Conservation (phyloP, 805 yeast species). For the Torulaspora franciscae region DNA sequence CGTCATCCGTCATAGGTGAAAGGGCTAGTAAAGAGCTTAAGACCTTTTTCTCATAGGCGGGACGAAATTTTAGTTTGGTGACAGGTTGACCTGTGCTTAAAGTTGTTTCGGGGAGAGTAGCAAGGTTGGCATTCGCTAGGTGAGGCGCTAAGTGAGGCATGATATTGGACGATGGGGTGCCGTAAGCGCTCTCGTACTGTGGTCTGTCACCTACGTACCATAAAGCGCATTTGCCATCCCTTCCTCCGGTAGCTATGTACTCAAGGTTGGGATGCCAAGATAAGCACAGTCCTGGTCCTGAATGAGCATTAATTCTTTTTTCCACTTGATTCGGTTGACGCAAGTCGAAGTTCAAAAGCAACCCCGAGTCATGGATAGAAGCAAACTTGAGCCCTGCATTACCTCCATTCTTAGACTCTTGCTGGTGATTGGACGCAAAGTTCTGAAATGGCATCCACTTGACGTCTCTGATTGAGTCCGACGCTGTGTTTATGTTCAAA, state of each 20-base stretch:
- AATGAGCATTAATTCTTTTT: slow-evolving; percentile 76
- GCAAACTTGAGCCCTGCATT: slow-evolving; percentile 49
- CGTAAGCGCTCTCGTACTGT: slow-evolving; percentile 3
- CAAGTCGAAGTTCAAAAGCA: slow-evolving; percentile 82
- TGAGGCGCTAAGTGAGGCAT: slow-evolving; percentile 28
- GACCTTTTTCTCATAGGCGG: slow-evolving; percentile 34
- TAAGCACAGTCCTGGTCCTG: slow-evolving; percentile 83
- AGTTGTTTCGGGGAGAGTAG: slow-evolving; percentile 57
- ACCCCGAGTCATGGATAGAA: slow-evolving; percentile 84
- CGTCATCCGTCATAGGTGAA: slow-evolving; percentile 65
- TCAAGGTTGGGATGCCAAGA: slow-evolving; percentile 86
- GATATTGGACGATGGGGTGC: not conserved
- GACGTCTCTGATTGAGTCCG: slow-evolving; percentile 64
- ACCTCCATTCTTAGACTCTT: slow-evolving; percentile 35
- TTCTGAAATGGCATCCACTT: slow-evolving; percentile 44
- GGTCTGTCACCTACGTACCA: slow-evolving; percentile 34
- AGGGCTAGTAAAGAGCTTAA: slow-evolving; percentile 65
- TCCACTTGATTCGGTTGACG: slow-evolving; percentile 61
- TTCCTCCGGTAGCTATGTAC: slow-evolving; percentile 83
- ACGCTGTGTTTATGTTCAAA: slow-evolving; percentile 43
- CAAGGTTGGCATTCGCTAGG: slow-evolving; percentile 42
- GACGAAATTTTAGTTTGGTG: slow-evolving; percentile 43
- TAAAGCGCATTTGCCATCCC: slow-evolving; percentile 55
- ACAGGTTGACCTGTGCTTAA: slow-evolving; percentile 75
- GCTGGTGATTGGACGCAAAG: slow-evolving; percentile 29